phyloP scores from a whole-genome alignment of 129 eudicot species.

The Flaveria robusta region DNA sequence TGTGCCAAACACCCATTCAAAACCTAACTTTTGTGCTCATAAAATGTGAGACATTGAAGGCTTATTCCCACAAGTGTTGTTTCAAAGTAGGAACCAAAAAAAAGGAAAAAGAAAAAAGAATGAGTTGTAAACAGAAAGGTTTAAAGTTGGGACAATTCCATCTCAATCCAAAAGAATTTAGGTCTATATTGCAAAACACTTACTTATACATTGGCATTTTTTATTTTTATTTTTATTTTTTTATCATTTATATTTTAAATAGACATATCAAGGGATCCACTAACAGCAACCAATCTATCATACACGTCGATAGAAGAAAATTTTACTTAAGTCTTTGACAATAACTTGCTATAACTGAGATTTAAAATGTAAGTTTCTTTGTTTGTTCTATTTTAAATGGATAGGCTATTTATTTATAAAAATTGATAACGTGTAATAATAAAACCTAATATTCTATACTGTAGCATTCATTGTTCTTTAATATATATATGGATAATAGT shows the following conservation, averaged over 20 bases:
- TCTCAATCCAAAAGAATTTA: constrained; percentile 29
- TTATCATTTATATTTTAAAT: neutral
- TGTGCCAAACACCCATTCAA: constrained; percentile 34
- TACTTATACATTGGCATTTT: neutral
- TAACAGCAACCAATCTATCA: too few relatives aligned
- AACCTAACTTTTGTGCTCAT: constrained; percentile 32
- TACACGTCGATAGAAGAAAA: too few relatives aligned
- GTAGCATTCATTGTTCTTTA: too few relatives aligned
- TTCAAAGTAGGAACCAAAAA: constrained; percentile 18
- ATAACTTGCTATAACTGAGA: too few relatives aligned
- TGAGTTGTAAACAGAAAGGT: constrained; percentile 37
- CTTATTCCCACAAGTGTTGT: constrained; percentile 38
- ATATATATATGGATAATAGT: neutral
- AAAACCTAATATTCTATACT: too few relatives aligned
- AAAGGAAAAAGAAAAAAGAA: neutral
- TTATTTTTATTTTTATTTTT: neutral
- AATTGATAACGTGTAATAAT: neutral
- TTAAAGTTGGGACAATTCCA: constrained; percentile 38
- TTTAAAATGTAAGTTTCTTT: neutral
- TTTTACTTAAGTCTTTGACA: too few relatives aligned
- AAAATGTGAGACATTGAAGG: constrained; percentile 40
- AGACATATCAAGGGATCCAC: neutral
- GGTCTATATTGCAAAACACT: constrained; percentile 17
- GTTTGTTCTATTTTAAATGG: neutral
- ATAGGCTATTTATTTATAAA: neutral